Base-by-base conservation (phyloP, 148 eudicot species). In the Vaccinium macrocarpon region DNA sequence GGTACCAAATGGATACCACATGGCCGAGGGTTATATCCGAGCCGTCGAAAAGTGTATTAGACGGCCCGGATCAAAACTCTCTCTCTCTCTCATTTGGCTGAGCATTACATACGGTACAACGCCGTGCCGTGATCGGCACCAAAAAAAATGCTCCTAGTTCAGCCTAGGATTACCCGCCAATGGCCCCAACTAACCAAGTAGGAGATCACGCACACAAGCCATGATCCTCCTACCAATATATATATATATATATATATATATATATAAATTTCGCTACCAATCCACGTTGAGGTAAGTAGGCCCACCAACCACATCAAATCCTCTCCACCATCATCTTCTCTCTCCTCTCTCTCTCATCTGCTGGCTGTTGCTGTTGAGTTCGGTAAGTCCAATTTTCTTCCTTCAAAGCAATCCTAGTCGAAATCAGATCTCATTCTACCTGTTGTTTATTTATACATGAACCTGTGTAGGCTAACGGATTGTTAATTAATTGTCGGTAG, bases 201-300 rank as follows among this genome's bases (percentile, higher is more conserved):
- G 73, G 38, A 4, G 8, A 27, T 6, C 38, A 13, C 73, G 16
- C 38, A 5, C 73, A 13, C 73, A 27, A 27, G 8, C 73, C 18
- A 68, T 27, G 73, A 12, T 29, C 15, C 32, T n/a, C 10, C 2
- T 27, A 68, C 73, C 68, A 21, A 61, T 0, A 2, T 2, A n/a
- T n/a, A 61, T 0, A 2, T 2, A 61, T 0, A 2, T 2, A 61
- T 0, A 2, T 2, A 61, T 0, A 2, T 2, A 61, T 0, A 2
- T 2, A 61, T 0, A 2, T 2, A 62, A n/a, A n/a, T n/a, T 62
- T 66, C 3, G 32, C 35, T 66, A 25, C 35, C 72, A 66, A 66
- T 66, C 35, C 72, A 66, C 35, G 72, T 66, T 66, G 15, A 66
- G 0, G 25, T 12, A 27, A 68, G 73, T 68, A 27, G 16, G 42